phyloP scores from a whole-genome alignment of 2,329 filamentous ascomycete species.

The Penicillium decumbens region DNA sequence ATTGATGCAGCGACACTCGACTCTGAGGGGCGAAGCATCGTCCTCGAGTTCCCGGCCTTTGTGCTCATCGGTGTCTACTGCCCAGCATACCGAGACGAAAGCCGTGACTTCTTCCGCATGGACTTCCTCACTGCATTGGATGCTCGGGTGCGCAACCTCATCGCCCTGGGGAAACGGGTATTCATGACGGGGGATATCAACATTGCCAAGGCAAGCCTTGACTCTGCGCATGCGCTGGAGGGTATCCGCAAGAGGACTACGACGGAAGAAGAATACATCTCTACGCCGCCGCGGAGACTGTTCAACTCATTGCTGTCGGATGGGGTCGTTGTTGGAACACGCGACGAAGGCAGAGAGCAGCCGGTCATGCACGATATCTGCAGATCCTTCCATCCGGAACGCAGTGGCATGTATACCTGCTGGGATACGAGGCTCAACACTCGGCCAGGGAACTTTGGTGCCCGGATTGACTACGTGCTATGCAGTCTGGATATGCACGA shows the following conservation, averaged over 20 bases:
- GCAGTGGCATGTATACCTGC: conserved; percentile 90
- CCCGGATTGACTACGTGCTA: conserved; percentile 88
- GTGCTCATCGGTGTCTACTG: conserved; percentile 90
- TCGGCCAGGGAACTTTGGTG: conserved; percentile 90
- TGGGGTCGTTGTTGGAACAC: conserved; percentile 60
- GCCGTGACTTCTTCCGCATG: conserved; percentile 73
- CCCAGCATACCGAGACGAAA: conserved; percentile 81
- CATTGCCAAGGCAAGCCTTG: conserved; percentile 63
- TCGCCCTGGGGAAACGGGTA: conserved; percentile 74
- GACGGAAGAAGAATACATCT: conserved; percentile 67
- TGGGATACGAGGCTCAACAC: conserved; percentile 95
- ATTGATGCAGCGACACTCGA: conserved; percentile 72
- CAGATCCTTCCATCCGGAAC: conserved; percentile 71
- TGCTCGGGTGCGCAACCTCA: conserved; percentile 75
- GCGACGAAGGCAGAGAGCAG: conserved; percentile 64
- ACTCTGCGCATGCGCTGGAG: conserved; percentile 71
- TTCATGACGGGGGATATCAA: conserved; percentile 87
- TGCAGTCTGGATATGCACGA: conserved; percentile 72
- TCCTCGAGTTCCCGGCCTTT: conserved; percentile 91
- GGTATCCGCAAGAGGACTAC: conserved; percentile 65
- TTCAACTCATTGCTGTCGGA: conserved; percentile 81
- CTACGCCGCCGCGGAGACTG: conserved; percentile 65
- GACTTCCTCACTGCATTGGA: conserved; percentile 78
- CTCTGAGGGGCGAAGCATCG: conserved; percentile 83
- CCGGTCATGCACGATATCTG: conserved; percentile 80